These are phyloP conservation scores for Exophiala mesophila DNA, from an alignment of 2,329 filamentous ascomycete species.

Conservation along the genomic window DNA sequence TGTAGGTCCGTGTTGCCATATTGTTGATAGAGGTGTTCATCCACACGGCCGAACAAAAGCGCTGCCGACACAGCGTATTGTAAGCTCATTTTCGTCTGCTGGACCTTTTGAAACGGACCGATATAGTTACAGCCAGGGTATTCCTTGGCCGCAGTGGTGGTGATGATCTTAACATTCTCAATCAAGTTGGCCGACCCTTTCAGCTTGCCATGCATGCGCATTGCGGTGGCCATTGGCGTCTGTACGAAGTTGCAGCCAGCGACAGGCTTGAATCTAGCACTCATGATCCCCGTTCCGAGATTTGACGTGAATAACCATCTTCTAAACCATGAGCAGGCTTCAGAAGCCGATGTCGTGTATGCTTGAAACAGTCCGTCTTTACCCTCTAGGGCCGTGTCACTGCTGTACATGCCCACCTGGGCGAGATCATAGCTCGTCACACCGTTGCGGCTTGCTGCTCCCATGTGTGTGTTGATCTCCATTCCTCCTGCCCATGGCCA, in stretches of 20 bases:
- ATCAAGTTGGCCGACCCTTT: not conserved
- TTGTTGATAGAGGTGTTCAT: conserved; percentile 8
- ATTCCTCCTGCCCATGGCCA: conserved; percentile 14
- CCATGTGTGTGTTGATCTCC: conserved; percentile 15
- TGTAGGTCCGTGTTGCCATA: conserved; percentile 2
- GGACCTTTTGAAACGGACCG: conserved; percentile 7
- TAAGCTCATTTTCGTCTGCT: conserved; percentile 14
- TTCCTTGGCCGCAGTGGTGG: conserved; percentile 8
- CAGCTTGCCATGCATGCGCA: conserved; percentile 5
- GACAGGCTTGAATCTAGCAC: conserved; percentile 13
- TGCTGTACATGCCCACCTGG: conserved; percentile 10
- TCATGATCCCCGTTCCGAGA: conserved; percentile 10
- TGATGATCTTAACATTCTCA: conserved; percentile 3
- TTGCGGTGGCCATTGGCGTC: conserved; percentile 8
- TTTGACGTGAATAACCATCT: conserved; percentile 1
- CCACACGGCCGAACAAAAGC: conserved; percentile 7
- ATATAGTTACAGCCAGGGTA: conserved; percentile 16
- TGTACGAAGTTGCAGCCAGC: conserved; percentile 16
- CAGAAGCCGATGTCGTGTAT: not conserved
- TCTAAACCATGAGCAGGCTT: conserved; percentile 7
- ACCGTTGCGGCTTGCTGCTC: conserved; percentile 6
- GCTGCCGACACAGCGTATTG: conserved; percentile 11
- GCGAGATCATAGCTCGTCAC: conserved; percentile 12
- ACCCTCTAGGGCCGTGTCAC: conserved; percentile 10
- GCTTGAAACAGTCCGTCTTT: conserved; percentile 14